These are phyloP conservation scores for Trichoderma atroviride DNA, from an alignment of 2,329 filamentous ascomycete genomes.

Conservation along the genomic window DNA sequence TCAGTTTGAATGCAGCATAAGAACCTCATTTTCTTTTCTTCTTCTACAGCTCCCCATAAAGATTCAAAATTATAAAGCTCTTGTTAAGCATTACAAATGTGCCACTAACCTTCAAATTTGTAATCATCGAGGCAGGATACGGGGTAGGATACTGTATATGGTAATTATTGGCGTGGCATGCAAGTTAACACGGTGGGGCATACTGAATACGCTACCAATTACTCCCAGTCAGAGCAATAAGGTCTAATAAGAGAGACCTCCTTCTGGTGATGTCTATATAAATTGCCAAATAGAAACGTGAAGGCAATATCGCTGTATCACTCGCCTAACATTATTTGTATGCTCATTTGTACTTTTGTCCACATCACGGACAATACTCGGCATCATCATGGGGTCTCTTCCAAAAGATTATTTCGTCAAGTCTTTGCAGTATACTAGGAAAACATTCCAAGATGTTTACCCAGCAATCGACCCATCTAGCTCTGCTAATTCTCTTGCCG, in stretches of 20 bases:
- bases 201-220: too few species aligned
- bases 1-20: background rate
- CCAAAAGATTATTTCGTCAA: background rate
- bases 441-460: background rate
- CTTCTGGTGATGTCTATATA: background rate
- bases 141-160: background rate
- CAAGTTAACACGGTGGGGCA: too few species aligned
- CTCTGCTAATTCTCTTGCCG: background rate
- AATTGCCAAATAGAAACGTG: background rate
- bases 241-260: too few species aligned
- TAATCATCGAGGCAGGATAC: background rate
- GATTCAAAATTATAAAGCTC: background rate
- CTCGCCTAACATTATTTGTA: background rate
- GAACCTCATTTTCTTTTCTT: background rate
- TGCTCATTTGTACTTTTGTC: background rate
- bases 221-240: too few species aligned
- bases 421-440: background rate
- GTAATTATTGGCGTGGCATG: background rate
- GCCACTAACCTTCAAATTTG: background rate
- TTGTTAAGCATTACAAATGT: background rate
- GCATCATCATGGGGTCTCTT: background rate
- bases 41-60: background rate
- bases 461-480: background rate
- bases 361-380: background rate
- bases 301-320: background rate